Evolutionary conservation across 257 asterid genomes (phyloP), one percentile per base, ranked within the genome.

Genomic region (Gentiana macrophylla): DNA sequence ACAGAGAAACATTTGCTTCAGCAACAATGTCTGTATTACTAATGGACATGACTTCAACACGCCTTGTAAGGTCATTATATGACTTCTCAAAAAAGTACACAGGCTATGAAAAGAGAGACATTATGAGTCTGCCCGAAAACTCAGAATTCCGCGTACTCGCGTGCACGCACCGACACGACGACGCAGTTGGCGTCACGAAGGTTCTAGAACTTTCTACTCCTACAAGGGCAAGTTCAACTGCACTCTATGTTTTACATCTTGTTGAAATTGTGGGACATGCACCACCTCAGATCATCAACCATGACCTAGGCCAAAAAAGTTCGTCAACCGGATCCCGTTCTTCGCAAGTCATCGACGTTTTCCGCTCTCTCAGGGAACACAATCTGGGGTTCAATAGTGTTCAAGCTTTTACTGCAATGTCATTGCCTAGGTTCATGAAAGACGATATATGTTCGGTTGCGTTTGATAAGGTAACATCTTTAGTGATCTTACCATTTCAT

Each of bases 401-500:
- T 13, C 94, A 80, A 50, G 81, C 77, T 46, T 86, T 74, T 77
- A 83, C 90, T 0, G 79, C 87, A 52, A 75, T 83, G 78, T 86
- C 95, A 2, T 55, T 86, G 11, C 70, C 77, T 0, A 75, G 71
- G 63, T 86, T 86, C 77, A 83, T 86, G 95, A 89, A 86, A 56
- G 79, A 80, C 37, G 95, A 86, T 61, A 79, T 86, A 12, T 83
- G 94, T 67, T 66, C 80, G 4, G 74, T 83, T 3, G 95, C 94
- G 10, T 80, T 86, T 62, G 70, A 75, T 78, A 86, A 86, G 49
- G 50, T 80, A 34, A 76, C 84, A 0, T 83, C 90, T 2, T 3
- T 86, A 37, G 72, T 83, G 24, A 69, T 86, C 10, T 87, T 86
- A n/a, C 94, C 95, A 1, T 86, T 86, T 65, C 95, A 83, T 41